Evolutionary conservation across 2,329 filamentous ascomycete genomes (phyloP).

Genomic region (Calonectria ilicicola): DNA sequence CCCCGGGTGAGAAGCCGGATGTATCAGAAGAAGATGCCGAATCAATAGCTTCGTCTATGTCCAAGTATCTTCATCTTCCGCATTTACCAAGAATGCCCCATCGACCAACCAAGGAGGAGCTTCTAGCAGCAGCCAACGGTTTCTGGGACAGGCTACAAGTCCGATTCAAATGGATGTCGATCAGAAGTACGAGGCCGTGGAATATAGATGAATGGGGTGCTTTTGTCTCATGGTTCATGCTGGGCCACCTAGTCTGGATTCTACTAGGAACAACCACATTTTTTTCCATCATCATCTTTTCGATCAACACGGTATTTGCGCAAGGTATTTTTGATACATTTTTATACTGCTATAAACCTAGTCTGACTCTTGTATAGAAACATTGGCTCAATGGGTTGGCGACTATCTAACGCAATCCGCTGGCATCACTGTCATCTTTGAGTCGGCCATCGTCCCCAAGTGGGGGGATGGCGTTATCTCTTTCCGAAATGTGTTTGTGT

Average conservation of each 20-base stretch:
- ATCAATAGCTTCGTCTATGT: slow-evolving; percentile 63
- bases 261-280: slow-evolving; percentile 98
- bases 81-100: slow-evolving; percentile 80
- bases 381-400: slow-evolving; percentile 90
- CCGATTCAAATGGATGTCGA: slow-evolving; percentile 97
- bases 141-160: slow-evolving; percentile 93
- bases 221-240: slow-evolving; percentile 91
- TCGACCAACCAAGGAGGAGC: slow-evolving; percentile 91
- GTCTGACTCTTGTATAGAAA: slow-evolving; percentile 69
- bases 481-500: slow-evolving; percentile 97
- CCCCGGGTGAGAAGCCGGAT: slow-evolving; percentile 18
- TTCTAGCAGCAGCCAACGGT: slow-evolving; percentile 89
- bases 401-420: slow-evolving; percentile 96
- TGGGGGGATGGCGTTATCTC: slow-evolving; percentile 97
- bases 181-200: slow-evolving; percentile 92
- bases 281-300: slow-evolving; percentile 89
- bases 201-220: slow-evolving; percentile 97
- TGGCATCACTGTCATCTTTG: slow-evolving; percentile 93
- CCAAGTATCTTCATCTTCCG: slow-evolving; percentile 70
- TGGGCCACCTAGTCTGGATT: slow-evolving; percentile 95
- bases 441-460: slow-evolving; percentile 96
- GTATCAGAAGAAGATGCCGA: slow-evolving; percentile 45
- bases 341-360: neutral
- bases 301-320: slow-evolving; percentile 95
- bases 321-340: slow-evolving; percentile 71